A percentile compares a stretch with the other conserved stretches of the same genome.
Evolutionary conservation across 441 rosid species (phyloP).

Genomic region (Arabidopsis lyrata): DNA sequence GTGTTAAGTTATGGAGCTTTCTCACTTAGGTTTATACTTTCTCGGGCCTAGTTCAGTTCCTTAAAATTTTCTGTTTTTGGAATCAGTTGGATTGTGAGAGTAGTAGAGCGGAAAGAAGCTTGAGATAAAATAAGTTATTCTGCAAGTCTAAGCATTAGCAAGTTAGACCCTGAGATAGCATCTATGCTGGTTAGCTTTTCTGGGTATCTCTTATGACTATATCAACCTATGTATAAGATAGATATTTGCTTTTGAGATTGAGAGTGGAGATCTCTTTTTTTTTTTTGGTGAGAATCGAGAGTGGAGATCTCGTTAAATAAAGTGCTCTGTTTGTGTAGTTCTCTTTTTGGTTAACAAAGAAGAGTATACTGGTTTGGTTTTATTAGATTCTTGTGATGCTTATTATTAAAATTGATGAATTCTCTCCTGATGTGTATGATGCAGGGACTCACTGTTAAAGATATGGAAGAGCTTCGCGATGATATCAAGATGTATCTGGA

Average conservation of each 20-base stretch:
- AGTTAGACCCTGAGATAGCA: slow-evolving; percentile 1
- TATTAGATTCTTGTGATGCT: slow-evolving; percentile 14
- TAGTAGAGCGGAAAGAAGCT: slow-evolving; percentile 15
- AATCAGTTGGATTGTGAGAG: slow-evolving; percentile 16
- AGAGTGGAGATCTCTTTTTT: neutral
- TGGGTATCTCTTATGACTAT: neutral
- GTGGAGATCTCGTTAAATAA: slow-evolving; percentile 2
- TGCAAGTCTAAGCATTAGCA: slow-evolving; percentile 20
- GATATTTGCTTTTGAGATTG: neutral
- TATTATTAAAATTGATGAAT: slow-evolving; percentile 7
- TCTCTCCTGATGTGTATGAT: slow-evolving; percentile 39
- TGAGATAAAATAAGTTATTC: slow-evolving; percentile 29
- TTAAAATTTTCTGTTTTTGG: slow-evolving; percentile 10
- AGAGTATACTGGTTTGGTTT: slow-evolving; percentile 8
- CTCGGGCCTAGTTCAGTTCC: slow-evolving; percentile 13
- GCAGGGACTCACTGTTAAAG: slow-evolving; percentile 89
- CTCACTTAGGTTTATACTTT: slow-evolving; percentile 15
- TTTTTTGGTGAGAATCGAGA: no score
- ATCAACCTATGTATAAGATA: neutral
- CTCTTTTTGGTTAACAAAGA: slow-evolving; percentile 16
- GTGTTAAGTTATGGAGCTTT: slow-evolving; percentile 13
- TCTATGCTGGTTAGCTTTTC: slow-evolving; percentile 1
- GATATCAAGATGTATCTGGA: slow-evolving; percentile 96
- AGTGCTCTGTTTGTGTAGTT: slow-evolving; percentile 6
- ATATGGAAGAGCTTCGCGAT: slow-evolving; percentile 91